Conservation (phyloP, 805 yeast genomes). For the Ogataea henricii region DNA sequence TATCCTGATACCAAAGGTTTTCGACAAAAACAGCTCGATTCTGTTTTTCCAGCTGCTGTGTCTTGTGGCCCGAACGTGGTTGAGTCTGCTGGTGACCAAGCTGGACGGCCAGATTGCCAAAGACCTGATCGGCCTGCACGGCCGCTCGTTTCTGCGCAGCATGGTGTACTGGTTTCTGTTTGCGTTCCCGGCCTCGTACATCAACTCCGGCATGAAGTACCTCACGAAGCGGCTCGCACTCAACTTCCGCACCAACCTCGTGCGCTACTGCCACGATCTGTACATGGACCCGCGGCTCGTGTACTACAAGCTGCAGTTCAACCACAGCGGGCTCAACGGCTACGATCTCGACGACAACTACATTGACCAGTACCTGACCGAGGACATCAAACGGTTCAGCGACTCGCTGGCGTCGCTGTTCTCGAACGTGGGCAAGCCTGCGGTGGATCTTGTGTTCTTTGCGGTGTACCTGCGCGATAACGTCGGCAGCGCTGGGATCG, state of each 20-base stretch:
- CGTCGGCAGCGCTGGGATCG: slow-evolving; percentile 82
- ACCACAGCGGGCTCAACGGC: slow-evolving; percentile 38
- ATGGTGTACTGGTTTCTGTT: slow-evolving; percentile 83
- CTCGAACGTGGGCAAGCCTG: slow-evolving; percentile 89
- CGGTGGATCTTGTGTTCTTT: slow-evolving; percentile 82
- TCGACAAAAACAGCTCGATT: slow-evolving; percentile 65
- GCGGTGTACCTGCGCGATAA: slow-evolving; percentile 81
- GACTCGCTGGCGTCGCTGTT: slow-evolving; percentile 80
- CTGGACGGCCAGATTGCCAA: slow-evolving; percentile 91
- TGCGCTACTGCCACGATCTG: slow-evolving; percentile 86
- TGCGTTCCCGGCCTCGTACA: slow-evolving; percentile 91
- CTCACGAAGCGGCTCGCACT: slow-evolving; percentile 74
- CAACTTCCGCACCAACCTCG: slow-evolving; percentile 80
- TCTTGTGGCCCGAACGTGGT: slow-evolving; percentile 80
- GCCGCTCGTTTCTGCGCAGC: slow-evolving; percentile 72
- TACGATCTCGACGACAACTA: slow-evolving; percentile 51
- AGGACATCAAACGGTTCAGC: slow-evolving; percentile 79
- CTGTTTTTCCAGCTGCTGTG: slow-evolving; percentile 72
- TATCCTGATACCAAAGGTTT: slow-evolving; percentile 75
- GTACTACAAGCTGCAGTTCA: slow-evolving; percentile 77
- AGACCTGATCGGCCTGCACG: slow-evolving; percentile 81
- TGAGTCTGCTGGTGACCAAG: slow-evolving; percentile 81
- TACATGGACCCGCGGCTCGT: slow-evolving; percentile 80
- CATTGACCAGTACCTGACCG: slow-evolving; percentile 84
- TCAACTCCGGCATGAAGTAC: slow-evolving; percentile 86